Evolutionary conservation across 2,329 filamentous ascomycete genomes (phyloP).

Genomic region (Delphinella strobiligena): DNA sequence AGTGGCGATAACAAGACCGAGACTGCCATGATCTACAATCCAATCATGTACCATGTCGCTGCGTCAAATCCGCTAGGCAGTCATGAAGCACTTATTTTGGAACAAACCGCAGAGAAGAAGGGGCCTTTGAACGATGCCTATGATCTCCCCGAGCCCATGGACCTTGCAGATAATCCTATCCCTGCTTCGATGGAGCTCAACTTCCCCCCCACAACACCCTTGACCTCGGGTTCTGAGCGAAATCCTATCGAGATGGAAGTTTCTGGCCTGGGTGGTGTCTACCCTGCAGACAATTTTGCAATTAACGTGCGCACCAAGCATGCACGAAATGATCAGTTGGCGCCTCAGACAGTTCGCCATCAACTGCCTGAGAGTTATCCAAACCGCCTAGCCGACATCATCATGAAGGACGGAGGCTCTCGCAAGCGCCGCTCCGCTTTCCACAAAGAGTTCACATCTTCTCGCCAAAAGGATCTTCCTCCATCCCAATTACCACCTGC

Average conservation of each 20-base stretch:
- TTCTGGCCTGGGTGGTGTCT: slow-evolving; percentile 48
- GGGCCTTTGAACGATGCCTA: slow-evolving; percentile 18
- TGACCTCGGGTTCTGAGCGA: slow-evolving; percentile 14
- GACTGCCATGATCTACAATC: slow-evolving; percentile 7
- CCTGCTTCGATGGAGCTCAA: slow-evolving; percentile 22
- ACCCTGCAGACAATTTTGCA: slow-evolving; percentile 43
- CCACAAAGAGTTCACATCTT: slow-evolving; percentile 53
- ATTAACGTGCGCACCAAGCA: slow-evolving; percentile 36
- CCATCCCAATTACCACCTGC: slow-evolving; percentile 33
- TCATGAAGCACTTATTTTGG: neutral
- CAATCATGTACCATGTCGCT: slow-evolving; percentile 18
- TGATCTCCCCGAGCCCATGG: slow-evolving; percentile 21
- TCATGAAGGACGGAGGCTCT: neutral
- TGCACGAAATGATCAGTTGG: slow-evolving; percentile 11
- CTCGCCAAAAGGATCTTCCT: slow-evolving; percentile 52
- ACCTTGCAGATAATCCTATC: slow-evolving; percentile 24
- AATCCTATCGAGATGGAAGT: slow-evolving; percentile 29
- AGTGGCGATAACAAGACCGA: slow-evolving; percentile 46
- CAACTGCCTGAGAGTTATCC: slow-evolving; percentile 11
- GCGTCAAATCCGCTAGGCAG: slow-evolving; percentile 23
- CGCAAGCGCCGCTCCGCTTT: slow-evolving; percentile 29
- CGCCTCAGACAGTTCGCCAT: slow-evolving; percentile 3
- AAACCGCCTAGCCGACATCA: slow-evolving; percentile 8
- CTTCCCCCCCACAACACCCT: slow-evolving; percentile 24
- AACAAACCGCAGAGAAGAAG: slow-evolving; percentile 13